Conservation (phyloP, 345 rosid species). For the Melaleuca quinquenervia region DNA sequence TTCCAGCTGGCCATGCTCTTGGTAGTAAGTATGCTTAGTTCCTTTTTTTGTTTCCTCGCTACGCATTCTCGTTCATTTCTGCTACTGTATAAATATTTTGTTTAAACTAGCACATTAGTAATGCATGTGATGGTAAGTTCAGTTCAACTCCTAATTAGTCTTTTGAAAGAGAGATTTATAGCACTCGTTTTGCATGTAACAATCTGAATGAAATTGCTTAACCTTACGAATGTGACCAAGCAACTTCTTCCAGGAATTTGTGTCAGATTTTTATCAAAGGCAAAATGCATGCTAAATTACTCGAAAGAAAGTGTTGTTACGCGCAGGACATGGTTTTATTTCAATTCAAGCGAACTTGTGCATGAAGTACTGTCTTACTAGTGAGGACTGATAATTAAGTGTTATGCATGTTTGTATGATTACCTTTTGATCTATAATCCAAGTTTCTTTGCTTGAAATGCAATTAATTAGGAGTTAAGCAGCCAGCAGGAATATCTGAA, state of each 20-base stretch:
- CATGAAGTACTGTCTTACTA: neutral
- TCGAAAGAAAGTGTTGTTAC: neutral
- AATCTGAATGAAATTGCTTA: neutral
- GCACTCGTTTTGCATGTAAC: neutral
- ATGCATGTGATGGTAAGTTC: neutral
- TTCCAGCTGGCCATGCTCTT: neutral
- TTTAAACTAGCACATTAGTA: neutral
- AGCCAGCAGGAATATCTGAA: slow-evolving; percentile 90
- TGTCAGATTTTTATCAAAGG: neutral
- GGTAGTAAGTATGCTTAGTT: neutral
- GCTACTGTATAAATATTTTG: neutral
- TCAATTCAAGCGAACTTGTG: neutral
- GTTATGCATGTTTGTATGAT: neutral
- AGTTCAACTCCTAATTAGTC: neutral
- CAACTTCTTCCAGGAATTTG: neutral
- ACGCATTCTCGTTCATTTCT: neutral
- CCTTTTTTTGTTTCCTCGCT: neutral
- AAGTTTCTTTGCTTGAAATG: neutral
- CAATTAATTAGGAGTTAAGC: slow-evolving; percentile 52
- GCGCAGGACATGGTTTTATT: neutral
- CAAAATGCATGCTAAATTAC: neutral
- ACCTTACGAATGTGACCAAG: neutral
- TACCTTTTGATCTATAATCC: neutral
- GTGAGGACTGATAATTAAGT: neutral
- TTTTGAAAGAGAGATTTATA: neutral